These are phyloP conservation scores for Cutaneotrichosporon cavernicola DNA, from an alignment of 1,284 basidiomycete species.

Conservation along the genomic window DNA sequence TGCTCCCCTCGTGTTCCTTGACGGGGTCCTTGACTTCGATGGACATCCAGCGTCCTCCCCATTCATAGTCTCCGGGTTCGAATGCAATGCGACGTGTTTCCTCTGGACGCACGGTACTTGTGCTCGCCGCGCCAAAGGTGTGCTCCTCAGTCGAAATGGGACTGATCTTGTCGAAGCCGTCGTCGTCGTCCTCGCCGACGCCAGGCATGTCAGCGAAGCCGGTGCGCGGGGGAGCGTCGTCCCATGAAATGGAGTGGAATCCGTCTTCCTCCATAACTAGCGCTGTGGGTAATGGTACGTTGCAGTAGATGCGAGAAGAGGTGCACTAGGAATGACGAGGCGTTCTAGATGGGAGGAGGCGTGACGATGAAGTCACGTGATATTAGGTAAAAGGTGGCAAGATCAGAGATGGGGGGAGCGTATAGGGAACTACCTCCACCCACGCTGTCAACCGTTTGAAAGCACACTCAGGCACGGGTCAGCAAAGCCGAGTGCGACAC, in stretches of 20 bases:
- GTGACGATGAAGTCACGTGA: neutral
- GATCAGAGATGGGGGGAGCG: neutral
- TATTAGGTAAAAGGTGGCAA: neutral
- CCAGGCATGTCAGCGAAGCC: constrained; percentile 31
- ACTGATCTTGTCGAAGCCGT: constrained; percentile 48
- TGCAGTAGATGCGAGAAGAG: neutral
- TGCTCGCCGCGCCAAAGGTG: constrained; percentile 14
- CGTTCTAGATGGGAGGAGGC: neutral
- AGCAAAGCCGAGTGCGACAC: too few species aligned
- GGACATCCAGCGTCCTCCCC: constrained; percentile 77
- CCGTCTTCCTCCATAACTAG: constrained; percentile 43
- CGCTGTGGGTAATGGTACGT: neutral
- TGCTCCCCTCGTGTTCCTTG: constrained; percentile 92
- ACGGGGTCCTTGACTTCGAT: constrained; percentile 86
- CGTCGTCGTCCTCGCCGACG: constrained; percentile 33
- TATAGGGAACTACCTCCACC: neutral
- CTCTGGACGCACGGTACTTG: constrained; percentile 12
- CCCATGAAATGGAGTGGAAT: constrained; percentile 51
- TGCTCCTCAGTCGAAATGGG: constrained; percentile 22
- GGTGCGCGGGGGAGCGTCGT: constrained; percentile 40
- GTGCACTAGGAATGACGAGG: neutral
- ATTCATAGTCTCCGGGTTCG: constrained; percentile 54
- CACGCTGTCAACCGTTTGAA: too few species aligned
- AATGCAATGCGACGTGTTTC: neutral
- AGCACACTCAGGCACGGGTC: too few species aligned